phyloP scores from a whole-genome alignment of 805 yeast species.

The Diddensiella caesifluorescens region DNA sequence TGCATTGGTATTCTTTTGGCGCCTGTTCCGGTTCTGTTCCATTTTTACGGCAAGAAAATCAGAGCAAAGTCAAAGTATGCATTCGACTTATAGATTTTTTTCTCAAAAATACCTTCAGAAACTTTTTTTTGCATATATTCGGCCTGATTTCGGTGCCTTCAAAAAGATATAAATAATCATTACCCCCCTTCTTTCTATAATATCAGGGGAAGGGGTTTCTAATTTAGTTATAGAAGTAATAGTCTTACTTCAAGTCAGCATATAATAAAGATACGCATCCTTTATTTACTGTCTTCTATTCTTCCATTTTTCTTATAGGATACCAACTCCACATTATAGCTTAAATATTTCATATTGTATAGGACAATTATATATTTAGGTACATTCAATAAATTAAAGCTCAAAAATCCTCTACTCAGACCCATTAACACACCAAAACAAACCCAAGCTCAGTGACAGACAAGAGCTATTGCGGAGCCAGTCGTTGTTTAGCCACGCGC shows the following conservation, averaged over 20 bases:
- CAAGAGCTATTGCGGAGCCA: neutral
- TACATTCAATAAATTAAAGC: neutral
- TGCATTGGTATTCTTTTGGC: conserved; percentile 50
- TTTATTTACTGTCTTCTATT: too few species aligned
- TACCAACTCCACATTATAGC: too few species aligned
- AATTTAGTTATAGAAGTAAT: too few species aligned
- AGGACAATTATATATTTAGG: neutral
- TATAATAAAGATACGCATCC: too few species aligned
- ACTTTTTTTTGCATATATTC: neutral
- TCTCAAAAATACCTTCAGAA: neutral
- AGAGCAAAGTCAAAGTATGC: conserved; percentile 59
- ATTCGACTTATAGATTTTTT: conserved; percentile 48
- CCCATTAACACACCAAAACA: neutral
- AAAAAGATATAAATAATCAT: too few species aligned
- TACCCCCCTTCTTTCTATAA: too few species aligned
- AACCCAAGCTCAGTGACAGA: neutral
- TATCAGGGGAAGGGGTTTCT: too few species aligned
- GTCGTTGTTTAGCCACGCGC: conserved; percentile 11
- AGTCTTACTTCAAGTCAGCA: too few species aligned
- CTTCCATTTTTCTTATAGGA: too few species aligned
- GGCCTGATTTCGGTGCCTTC: too few species aligned
- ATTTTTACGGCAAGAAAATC: conserved; percentile 51
- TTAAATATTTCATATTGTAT: too few species aligned
- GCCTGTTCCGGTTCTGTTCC: conserved; percentile 67
- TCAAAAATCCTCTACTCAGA: neutral